Evolutionary conservation across 2,329 filamentous ascomycete genomes (phyloP), one percentile per base, ranked within the genome.

Genomic region (Talaromyces albobiverticillius): DNA sequence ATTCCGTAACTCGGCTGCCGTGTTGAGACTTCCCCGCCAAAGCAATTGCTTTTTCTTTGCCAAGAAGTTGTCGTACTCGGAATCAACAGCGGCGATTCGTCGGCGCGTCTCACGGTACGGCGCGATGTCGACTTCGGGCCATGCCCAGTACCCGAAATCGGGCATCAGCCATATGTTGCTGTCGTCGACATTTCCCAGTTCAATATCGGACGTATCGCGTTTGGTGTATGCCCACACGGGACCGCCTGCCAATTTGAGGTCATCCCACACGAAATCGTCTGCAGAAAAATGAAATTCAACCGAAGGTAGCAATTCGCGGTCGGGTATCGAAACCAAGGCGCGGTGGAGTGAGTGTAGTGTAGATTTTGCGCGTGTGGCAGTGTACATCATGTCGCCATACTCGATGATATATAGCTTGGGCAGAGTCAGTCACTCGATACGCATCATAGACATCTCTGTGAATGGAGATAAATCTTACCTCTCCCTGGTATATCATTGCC

Each of bases 91-190:
- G 1, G 63, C 64, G 31, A 75, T 74, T 13, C 67, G 70, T 5
- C 62, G 62, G 4, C 72, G 67, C 26, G 76, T 68, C 53, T 76
- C 72, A n/a, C 68, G 65, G 61, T 77, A 76, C 4, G 73, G 64
- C 2, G 76, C 72, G 20, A 75, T 71, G 54, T 71, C 69, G 16
- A 76, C 73, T 55, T 79, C 76, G 2, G 77, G 77, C 77, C 76
- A 80, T 8, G 74, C 70, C 76, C 77, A 82, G 66, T 78, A 80
- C 31, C 76, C 78, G 59, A 81, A 81, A 59, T 81, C 79, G 0
- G 79, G 78, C 64, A 81, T 79, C 18, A 81, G 64, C 79, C 79
- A 81, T 41, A 65, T 62, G 42, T 70, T 60, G 18, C 61, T 64
- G 46, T 72, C 67, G 31, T 71, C 66, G 10, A 64, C 56, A 55